Base-by-base conservation (phyloP, 805 yeast species). In the Candida multigemmis region DNA sequence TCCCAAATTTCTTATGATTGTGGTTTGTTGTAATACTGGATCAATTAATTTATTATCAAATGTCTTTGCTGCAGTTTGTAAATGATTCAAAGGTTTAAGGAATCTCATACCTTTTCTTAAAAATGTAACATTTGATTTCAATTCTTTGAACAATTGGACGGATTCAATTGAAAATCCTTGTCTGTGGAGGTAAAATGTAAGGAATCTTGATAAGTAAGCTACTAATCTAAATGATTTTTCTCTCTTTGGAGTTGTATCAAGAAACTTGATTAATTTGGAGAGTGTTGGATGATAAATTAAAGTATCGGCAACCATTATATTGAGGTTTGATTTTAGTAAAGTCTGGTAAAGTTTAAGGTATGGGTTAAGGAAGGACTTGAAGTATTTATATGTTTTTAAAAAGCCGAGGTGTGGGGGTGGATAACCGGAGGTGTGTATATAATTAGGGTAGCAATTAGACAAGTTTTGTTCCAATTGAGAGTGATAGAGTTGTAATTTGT, bases 31-130 rank as follows among this genome's bases (percentile, higher is more conserved):
- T 40, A 68, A 52, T 14, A 73, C 54, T 7, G 70, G 68, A 49
- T 80, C 89, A 27, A 68, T 49, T 23, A 85, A 67, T 60, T 81
- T 78, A 53, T 83, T 76, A 46, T 75, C 82, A 41, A 62, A 69
- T 9, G 82, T 69, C 36, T 68, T 65, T 3, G 80, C 64, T 4
- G 87, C 82, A n/a, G 72, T 68, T 41, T 75, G 74, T 29, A 82
- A 46, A 48, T 79, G 85, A 42, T 65, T 66, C 43, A 87, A 57
- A 1, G 94, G 94, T 56, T 86, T 87, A 36, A 85, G 71, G 45
- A 79, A 74, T 45, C 96, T 72, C 62, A 87, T 57, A 13, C 86
- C 77, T 60, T 89, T 89, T 51, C 97, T 75, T 36, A 83, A 66
- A 33, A 77, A 51, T 2, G 83, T 68, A 16, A 84, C 68, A 37